phyloP scores from a whole-genome alignment of 1,284 basidiomycete species.

The Pseudozyma hubeiensis region DNA sequence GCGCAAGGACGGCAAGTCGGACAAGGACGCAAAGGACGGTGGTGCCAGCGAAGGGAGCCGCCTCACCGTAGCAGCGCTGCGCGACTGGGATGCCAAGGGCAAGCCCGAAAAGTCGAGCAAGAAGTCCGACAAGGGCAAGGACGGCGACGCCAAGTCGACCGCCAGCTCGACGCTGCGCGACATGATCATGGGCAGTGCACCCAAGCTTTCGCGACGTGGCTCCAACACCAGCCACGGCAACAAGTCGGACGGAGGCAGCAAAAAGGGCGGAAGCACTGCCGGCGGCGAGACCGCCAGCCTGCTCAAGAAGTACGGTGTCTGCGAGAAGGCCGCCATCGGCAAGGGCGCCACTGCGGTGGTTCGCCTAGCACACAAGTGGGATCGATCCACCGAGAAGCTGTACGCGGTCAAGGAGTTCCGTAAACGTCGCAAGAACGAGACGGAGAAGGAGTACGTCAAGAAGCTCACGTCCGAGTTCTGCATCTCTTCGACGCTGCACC shows the following conservation, averaged over 20 bases:
- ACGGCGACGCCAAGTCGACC: conserved; percentile 60
- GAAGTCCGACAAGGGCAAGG: conserved; percentile 48
- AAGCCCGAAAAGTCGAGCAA: conserved; percentile 49
- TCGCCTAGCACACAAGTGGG: conserved; percentile 97
- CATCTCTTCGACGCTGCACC: conserved; percentile 96
- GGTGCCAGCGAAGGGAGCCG: conserved; percentile 39
- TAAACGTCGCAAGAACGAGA: conserved; percentile 96
- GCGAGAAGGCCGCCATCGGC: conserved; percentile 95
- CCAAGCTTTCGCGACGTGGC: conserved; percentile 62
- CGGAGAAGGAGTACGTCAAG: conserved; percentile 99
- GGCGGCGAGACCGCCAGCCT: conserved; percentile 63
- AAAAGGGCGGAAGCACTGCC: conserved; percentile 54
- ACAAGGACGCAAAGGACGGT: conserved; percentile 17
- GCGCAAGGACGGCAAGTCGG: conserved; percentile 39
- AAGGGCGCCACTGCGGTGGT: conserved; percentile 98
- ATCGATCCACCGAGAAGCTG: conserved; percentile 94
- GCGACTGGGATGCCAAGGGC: conserved; percentile 63
- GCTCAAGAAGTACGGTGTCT: conserved; percentile 92
- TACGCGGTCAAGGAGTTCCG: conserved; percentile 99
- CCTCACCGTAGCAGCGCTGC: conserved; percentile 62
- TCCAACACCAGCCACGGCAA: conserved; percentile 58
- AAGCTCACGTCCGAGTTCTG: conserved; percentile 99
- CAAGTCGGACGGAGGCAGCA: conserved; percentile 57
- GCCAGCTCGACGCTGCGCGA: conserved; percentile 64
- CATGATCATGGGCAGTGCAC: conserved; percentile 66